These are phyloP conservation scores for Capsicum rhomboideum DNA, from an alignment of 257 asterid genomes.

Conservation along the genomic window DNA sequence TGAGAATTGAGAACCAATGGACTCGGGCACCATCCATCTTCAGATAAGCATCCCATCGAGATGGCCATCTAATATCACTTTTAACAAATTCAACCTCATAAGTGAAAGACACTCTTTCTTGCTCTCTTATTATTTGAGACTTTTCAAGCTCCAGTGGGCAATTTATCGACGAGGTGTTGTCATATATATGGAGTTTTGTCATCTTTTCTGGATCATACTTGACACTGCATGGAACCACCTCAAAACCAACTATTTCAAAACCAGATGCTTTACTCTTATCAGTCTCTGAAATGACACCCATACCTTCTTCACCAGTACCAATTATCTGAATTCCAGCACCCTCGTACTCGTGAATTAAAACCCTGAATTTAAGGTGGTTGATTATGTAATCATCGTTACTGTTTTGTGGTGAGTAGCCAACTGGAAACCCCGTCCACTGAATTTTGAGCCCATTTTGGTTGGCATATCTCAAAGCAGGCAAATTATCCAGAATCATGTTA, in stretches of 20 bases:
- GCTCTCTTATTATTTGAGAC: constrained; percentile 62
- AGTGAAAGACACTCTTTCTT: constrained; percentile 63
- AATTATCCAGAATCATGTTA: constrained; percentile 69
- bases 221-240: constrained; percentile 70
- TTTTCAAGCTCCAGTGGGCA: constrained; percentile 57
- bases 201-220: constrained; percentile 64
- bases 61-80: constrained; percentile 73
- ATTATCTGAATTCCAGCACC: constrained; percentile 67
- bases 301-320: constrained; percentile 72
- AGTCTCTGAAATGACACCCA: constrained; percentile 59
- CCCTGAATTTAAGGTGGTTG: constrained; percentile 69
- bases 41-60: constrained; percentile 88
- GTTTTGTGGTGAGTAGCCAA: constrained; percentile 61
- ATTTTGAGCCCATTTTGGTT: constrained; percentile 55
- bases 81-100: constrained; percentile 76
- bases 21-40: constrained; percentile 85
- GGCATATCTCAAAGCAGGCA: constrained; percentile 72
- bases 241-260: constrained; percentile 76
- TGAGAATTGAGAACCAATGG: constrained; percentile 83
- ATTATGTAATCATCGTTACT: constrained; percentile 62
- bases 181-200: constrained; percentile 52
- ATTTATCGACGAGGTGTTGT: constrained; percentile 29
- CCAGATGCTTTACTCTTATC: constrained; percentile 67
- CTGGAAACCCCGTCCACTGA: constrained; percentile 81
- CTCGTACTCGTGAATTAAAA: constrained; percentile 69